Conservation (phyloP, 169 alveolate species). For the Theileria orientalis region DNA sequence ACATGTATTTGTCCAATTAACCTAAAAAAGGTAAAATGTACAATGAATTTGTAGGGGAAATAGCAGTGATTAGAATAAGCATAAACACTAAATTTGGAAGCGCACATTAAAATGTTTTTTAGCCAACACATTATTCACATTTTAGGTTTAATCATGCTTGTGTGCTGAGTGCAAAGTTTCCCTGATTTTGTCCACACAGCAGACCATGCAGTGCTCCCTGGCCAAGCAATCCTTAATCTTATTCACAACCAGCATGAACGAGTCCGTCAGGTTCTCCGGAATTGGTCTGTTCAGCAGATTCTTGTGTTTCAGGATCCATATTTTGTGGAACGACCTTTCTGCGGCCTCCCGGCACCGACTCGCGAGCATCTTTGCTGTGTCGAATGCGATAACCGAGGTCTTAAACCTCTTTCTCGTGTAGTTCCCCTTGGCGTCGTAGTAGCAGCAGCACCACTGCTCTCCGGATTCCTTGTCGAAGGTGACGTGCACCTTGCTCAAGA, state of each 20-base stretch:
- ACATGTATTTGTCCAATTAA: too few relatives aligned
- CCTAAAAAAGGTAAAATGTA: background rate
- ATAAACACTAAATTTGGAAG: too few relatives aligned
- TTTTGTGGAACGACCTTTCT: conserved; percentile 42
- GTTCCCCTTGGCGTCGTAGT: conserved; percentile 39
- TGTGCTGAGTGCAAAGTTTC: background rate
- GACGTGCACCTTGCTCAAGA: conserved; percentile 48
- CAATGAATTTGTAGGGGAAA: background rate
- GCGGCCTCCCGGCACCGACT: conserved; percentile 56
- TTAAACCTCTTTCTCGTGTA: conserved; percentile 39
- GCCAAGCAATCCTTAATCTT: background rate
- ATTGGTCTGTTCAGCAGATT: conserved; percentile 32
- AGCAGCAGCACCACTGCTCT: conserved; percentile 64
- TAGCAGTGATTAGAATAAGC: too few relatives aligned
- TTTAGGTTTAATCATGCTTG: background rate
- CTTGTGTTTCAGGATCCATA: conserved; percentile 57
- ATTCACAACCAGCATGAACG: background rate
- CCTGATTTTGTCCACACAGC: conserved; percentile 8
- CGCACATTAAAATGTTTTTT: too few relatives aligned
- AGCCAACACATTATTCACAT: background rate
- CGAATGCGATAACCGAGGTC: conserved; percentile 32
- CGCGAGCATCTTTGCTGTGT: conserved; percentile 53
- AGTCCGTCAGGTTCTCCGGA: conserved; percentile 21
- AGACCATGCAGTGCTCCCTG: background rate
- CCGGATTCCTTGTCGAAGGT: conserved; percentile 15